Conservation (phyloP, 208 protist species). For the Acanthamoeba lenticulata region DNA sequence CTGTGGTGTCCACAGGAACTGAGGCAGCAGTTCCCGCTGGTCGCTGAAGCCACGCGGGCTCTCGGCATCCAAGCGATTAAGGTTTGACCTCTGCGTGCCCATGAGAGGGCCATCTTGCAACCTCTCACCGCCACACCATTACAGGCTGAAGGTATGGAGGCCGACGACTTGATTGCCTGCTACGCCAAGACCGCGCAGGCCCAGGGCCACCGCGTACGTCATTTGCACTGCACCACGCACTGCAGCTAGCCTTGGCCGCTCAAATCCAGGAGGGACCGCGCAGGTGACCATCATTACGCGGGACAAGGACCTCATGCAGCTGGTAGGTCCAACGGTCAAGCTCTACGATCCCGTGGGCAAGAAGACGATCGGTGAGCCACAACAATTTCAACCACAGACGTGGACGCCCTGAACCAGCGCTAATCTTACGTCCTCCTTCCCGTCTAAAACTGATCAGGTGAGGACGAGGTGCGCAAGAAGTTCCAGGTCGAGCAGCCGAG, state of each 20-base stretch:
- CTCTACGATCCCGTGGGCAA: slow-evolving; percentile 43
- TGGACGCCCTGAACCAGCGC: background rate
- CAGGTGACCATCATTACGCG: slow-evolving; percentile 26
- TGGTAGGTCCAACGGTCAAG: background rate
- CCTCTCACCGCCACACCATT: background rate
- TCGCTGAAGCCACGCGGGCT: slow-evolving; percentile 11
- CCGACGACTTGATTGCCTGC: slow-evolving; percentile 37
- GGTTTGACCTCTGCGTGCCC: background rate
- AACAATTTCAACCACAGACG: background rate
- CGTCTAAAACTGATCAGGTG: background rate
- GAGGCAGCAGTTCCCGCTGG: background rate
- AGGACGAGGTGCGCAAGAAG: slow-evolving; percentile 5
- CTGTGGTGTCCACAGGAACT: background rate
- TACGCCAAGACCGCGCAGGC: slow-evolving; percentile 8
- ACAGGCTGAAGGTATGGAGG: slow-evolving; percentile 12
- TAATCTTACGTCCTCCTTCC: background rate
- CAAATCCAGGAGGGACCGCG: background rate
- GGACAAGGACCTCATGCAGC: slow-evolving; percentile 61
- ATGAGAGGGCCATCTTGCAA: too few relatives aligned
- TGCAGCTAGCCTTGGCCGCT: background rate
- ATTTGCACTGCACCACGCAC: background rate
- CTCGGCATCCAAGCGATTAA: background rate
- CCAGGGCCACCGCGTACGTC: background rate
- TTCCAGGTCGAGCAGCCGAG: slow-evolving; percentile 2
- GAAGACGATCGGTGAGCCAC: background rate